Percentiles rank a stretch among this genome's conserved stretches.
phyloP scores from a whole-genome alignment of 495 filamentous ascomycete genomes.

The Cetradonia linearis region DNA sequence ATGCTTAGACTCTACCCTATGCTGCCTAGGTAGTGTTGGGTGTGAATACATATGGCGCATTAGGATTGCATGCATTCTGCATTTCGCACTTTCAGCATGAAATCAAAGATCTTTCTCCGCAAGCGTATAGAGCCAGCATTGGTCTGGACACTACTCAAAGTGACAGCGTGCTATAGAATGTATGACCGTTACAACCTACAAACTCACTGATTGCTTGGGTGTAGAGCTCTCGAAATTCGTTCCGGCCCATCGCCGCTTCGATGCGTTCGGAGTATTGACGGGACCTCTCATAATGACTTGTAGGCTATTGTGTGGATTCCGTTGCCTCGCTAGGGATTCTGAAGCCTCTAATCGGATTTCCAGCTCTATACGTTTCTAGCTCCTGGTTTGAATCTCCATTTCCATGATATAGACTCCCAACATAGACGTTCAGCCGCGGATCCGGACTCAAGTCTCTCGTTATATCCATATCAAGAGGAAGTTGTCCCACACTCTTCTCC shows the following conservation, averaged over 20 bases:
- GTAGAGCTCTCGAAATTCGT: too few species aligned
- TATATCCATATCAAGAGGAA: background rate
- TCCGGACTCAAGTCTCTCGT: background rate
- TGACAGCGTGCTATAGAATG: background rate
- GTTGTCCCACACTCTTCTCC: background rate
- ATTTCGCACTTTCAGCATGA: background rate
- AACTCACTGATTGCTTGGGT: too few species aligned
- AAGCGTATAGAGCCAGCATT: background rate
- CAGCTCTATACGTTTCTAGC: background rate
- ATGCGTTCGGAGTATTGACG: too few species aligned
- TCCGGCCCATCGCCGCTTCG: too few species aligned
- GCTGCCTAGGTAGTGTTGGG: background rate
- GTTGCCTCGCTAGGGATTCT: background rate
- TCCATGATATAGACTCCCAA: background rate
- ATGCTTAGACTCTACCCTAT: background rate
- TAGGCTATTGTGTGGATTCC: too few species aligned
- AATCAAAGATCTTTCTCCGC: background rate
- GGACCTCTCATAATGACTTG: too few species aligned
- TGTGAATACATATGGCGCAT: background rate
- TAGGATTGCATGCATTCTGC: slow-evolving; percentile 2
- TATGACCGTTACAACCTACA: background rate
- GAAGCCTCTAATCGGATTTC: background rate
- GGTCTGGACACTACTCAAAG: background rate
- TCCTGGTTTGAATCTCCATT: background rate
- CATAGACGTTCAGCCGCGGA: background rate